Conservation (phyloP, 2,329 filamentous ascomycete species). For the Diaporthe humulicola region DNA sequence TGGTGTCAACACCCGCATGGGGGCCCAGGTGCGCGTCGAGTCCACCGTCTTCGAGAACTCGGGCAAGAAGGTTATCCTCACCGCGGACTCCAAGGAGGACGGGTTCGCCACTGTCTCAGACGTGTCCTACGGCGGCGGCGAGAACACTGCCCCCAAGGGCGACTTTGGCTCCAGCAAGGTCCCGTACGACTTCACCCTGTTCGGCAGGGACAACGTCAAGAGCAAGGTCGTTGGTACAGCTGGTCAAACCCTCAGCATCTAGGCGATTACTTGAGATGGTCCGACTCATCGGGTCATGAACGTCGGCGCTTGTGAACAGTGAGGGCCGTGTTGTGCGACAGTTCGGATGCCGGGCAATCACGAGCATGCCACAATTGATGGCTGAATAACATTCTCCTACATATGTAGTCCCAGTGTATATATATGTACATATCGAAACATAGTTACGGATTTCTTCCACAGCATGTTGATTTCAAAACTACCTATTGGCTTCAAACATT, state of each 20-base stretch:
- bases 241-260: conserved; percentile 4
- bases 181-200: not conserved
- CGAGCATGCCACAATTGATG: no score
- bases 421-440: no score
- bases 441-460: no score
- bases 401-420: no score
- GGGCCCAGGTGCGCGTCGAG: conserved; percentile 29
- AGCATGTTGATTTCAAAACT: no score
- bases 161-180: conserved; percentile 12
- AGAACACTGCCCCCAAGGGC: not conserved
- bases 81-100: conserved; percentile 20
- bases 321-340: no score
- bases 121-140: conserved; percentile 13
- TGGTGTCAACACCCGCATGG: conserved; percentile 20
- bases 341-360: no score
- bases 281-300: not conserved
- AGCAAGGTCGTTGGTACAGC: not conserved
- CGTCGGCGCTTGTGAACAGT: not conserved
- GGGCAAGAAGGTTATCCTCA: conserved; percentile 18
- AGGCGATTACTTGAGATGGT: not conserved
- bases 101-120: conserved; percentile 1
- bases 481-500: no score
- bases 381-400: no score
- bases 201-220: not conserved
- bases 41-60: conserved; percentile 31